Conservation (phyloP, 148 eudicot genomes). For the Simmondsia chinensis region DNA sequence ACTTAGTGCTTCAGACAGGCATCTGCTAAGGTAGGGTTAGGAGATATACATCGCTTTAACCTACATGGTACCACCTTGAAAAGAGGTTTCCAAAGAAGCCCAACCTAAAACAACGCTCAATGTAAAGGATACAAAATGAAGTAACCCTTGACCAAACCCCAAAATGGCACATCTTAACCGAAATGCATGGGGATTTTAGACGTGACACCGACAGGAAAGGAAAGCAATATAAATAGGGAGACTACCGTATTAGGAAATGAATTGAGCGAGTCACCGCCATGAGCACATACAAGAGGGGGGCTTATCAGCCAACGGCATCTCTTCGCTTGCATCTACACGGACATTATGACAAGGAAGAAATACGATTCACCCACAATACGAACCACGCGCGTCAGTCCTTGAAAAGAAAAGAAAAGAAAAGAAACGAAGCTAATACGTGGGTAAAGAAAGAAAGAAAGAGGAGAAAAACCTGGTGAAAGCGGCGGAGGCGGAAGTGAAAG, state of each 20-base stretch:
- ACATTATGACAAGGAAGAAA: conserved; percentile 7
- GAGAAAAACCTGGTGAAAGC: conserved; percentile 26
- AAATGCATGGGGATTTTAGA: no score
- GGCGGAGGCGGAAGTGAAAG: conserved; percentile 28
- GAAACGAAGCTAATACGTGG: no score
- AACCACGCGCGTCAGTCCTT: no score
- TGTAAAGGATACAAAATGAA: background rate
- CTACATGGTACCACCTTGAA: no score
- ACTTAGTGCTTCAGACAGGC: no score
- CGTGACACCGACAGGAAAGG: no score
- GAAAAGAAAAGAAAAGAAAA: background rate
- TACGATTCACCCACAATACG: background rate
- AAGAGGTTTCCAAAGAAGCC: no score
- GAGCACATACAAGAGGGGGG: conserved; percentile 97
- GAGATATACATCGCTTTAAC: no score
- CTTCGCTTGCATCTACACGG: conserved; percentile 56
- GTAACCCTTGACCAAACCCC: no score
- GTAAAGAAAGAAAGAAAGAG: background rate
- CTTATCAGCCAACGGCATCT: conserved; percentile 68
- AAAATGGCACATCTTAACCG: no score
- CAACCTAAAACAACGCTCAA: no score
- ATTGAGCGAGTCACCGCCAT: conserved; percentile 88
- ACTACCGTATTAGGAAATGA: conserved; percentile 91
- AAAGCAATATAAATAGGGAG: conserved; percentile 6
- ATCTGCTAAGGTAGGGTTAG: no score